phyloP scores from a whole-genome alignment of 2,329 filamentous ascomycete species.

The Blastomyces emzantsi region DNA sequence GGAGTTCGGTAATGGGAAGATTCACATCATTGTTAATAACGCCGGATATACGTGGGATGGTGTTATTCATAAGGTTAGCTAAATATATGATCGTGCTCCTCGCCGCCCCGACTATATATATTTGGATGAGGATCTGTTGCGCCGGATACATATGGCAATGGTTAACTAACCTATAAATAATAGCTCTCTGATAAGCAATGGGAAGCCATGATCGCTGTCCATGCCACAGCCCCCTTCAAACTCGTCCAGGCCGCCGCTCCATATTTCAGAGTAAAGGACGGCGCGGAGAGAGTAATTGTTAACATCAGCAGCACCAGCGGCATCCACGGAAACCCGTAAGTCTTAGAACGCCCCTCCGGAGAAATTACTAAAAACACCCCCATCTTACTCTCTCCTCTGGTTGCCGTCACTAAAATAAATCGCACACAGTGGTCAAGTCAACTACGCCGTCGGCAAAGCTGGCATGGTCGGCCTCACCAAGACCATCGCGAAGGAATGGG shows the following conservation, averaged over 20 bases:
- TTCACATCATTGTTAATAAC: slow-evolving; percentile 87
- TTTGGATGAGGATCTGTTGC: neutral
- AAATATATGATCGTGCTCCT: neutral
- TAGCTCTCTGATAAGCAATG: slow-evolving; percentile 62
- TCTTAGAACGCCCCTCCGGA: slow-evolving; percentile 4
- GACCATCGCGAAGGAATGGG: slow-evolving; percentile 89
- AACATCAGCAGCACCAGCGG: slow-evolving; percentile 79
- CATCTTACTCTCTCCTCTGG: neutral
- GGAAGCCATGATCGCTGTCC: slow-evolving; percentile 76
- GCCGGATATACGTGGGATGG: slow-evolving; percentile 91
- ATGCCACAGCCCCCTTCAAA: slow-evolving; percentile 78
- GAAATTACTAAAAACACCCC: slow-evolving; percentile 5
- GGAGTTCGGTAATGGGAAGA: slow-evolving; percentile 75
- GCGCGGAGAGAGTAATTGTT: slow-evolving; percentile 67
- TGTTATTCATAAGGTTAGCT: slow-evolving; percentile 68
- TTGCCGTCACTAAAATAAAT: neutral
- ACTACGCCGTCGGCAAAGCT: slow-evolving; percentile 79
- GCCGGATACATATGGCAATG: neutral
- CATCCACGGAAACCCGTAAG: slow-evolving; percentile 66
- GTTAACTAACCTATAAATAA: neutral
- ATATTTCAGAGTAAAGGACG: slow-evolving; percentile 80
- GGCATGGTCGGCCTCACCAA: slow-evolving; percentile 76
- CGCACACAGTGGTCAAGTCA: slow-evolving; percentile 60
- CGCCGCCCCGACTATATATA: neutral
- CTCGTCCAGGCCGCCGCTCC: slow-evolving; percentile 70